These are phyloP conservation scores for Geosmithia putterillii DNA, from an alignment of 2,329 filamentous ascomycete species.

Conservation along the genomic window DNA sequence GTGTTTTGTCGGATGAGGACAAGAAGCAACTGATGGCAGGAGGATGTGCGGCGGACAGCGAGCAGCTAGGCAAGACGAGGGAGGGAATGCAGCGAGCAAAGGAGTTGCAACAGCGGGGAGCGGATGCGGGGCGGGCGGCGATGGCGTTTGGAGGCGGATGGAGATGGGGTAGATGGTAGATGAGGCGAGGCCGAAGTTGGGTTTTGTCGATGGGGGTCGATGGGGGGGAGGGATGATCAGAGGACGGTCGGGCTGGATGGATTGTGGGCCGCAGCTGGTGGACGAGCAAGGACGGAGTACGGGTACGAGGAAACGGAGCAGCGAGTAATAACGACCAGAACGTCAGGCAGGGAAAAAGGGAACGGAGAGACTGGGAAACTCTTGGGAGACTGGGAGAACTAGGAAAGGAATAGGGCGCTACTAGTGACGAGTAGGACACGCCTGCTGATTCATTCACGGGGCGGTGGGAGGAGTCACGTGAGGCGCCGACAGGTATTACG, in stretches of 20 bases:
- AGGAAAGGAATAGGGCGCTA: too few relatives aligned
- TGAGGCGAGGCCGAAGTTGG: conserved; percentile 4
- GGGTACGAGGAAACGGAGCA: not conserved
- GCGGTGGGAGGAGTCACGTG: conserved; percentile 1
- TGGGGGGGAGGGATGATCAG: not conserved
- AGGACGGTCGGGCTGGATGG: not conserved
- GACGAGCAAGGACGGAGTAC: not conserved
- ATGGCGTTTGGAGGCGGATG: conserved; percentile 1
- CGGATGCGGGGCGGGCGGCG: not conserved
- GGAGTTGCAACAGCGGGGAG: not conserved
- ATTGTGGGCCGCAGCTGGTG: not conserved
- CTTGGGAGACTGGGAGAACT: too few relatives aligned
- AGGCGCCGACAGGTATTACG: too few relatives aligned
- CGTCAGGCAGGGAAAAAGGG: conserved; percentile 2
- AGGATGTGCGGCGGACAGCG: not conserved
- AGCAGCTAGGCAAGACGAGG: not conserved
- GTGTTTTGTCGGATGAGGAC: conserved; percentile 1
- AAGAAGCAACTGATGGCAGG: not conserved
- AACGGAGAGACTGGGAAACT: too few relatives aligned
- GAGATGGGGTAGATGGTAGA: conserved; percentile 4
- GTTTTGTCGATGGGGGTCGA: not conserved
- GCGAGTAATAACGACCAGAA: conserved; percentile 1
- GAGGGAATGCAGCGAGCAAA: conserved; percentile 1
- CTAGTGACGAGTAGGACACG: too few relatives aligned
- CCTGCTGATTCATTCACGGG: conserved; percentile 2